Base-by-base conservation (phyloP, 1,284 basidiomycete species). In the Sanguinoderma infundibulare region DNA sequence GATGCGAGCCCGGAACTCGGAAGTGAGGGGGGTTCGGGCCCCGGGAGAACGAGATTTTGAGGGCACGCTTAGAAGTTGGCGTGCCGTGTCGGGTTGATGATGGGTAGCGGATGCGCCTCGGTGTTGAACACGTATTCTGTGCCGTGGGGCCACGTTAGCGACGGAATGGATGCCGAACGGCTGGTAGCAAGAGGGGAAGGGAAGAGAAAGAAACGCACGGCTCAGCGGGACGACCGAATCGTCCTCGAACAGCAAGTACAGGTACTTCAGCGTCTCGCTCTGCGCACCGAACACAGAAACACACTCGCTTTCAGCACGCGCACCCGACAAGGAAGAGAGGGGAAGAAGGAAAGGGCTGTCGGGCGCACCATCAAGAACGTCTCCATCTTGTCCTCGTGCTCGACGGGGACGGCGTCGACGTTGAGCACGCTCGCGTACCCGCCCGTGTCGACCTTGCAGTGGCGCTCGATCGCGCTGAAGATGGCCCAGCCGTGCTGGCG, bases 231-330 rank as follows among this genome's bases (percentile, higher is more conserved):
- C 76, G 22, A 87, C 82, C 50, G 78, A 80, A 17, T 85, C 83
- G 69, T 95, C 92, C 52, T 90, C 87, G 73, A 98, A 98, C 5
- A 98, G 78, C 63, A 98, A 77, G 73, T 92, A 98, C 42, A 99
- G 79, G 76, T 99, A 99, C 76, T 99, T 98, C 60, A 98, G 78
- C 5, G 96, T 98, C 77, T 98, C 96, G 69, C 90, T 91, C 87
- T 91, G 73, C 57, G 39, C 47, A 14, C 15, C 15, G 28, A 15
- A 3, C 6, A 14, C 15, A 7, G 28, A 15, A 3, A 4, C 44
- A 24, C 5, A 14, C 17, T 39, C 17, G 38, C 9, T 5, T 20
- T 46, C 9, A 49, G 17, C 28, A 24, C 32, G 3, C 28, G n/a
- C 17, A 20, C 9, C 12, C 46, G 10, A 49, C 42, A 28, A 38